Conservation (phyloP, 1,139 yeast genomes). For the Diutina rugosa region DNA sequence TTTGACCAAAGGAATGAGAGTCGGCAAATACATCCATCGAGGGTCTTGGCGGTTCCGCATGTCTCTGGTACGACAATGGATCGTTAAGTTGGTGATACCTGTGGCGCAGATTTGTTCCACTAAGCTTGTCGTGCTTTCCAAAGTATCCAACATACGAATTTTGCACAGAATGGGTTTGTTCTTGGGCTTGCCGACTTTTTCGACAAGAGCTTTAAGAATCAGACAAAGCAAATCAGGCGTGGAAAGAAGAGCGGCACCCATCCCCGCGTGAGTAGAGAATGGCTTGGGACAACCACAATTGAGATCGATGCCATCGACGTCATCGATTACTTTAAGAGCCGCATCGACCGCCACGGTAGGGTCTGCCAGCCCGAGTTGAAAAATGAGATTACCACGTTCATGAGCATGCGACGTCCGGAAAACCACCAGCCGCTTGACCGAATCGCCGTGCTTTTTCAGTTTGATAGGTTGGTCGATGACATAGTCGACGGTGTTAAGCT, state of each 20-base stretch:
- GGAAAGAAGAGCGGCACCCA: slow-evolving; percentile 87
- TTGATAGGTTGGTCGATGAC: slow-evolving; percentile 16
- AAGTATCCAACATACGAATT: slow-evolving; percentile 58
- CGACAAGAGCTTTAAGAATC: slow-evolving; percentile 56
- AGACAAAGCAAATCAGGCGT: slow-evolving; percentile 70
- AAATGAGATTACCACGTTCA: slow-evolving; percentile 57
- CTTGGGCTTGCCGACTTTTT: slow-evolving; percentile 66
- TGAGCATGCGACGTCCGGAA: slow-evolving; percentile 59
- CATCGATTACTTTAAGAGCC: slow-evolving; percentile 64
- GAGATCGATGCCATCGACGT: slow-evolving; percentile 86
- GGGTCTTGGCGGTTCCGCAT: slow-evolving; percentile 89
- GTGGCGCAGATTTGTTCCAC: slow-evolving; percentile 58
- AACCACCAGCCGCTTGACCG: slow-evolving; percentile 19
- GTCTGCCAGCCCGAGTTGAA: slow-evolving; percentile 82
- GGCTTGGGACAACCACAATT: slow-evolving; percentile 96
- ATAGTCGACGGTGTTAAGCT: slow-evolving; percentile 49
- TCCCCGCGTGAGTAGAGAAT: slow-evolving; percentile 80
- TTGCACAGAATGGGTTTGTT: slow-evolving; percentile 81
- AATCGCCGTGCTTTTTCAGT: slow-evolving; percentile 7
- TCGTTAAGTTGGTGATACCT: slow-evolving; percentile 74
- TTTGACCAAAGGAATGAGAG: slow-evolving; percentile 49
- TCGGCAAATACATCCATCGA: slow-evolving; percentile 49
- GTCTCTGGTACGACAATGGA: slow-evolving; percentile 79
- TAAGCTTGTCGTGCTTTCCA: slow-evolving; percentile 45
- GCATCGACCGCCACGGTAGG: slow-evolving; percentile 83